Evolutionary conservation across 139 green algal species (phyloP).

Genomic region (Coelastrella sp.): DNA sequence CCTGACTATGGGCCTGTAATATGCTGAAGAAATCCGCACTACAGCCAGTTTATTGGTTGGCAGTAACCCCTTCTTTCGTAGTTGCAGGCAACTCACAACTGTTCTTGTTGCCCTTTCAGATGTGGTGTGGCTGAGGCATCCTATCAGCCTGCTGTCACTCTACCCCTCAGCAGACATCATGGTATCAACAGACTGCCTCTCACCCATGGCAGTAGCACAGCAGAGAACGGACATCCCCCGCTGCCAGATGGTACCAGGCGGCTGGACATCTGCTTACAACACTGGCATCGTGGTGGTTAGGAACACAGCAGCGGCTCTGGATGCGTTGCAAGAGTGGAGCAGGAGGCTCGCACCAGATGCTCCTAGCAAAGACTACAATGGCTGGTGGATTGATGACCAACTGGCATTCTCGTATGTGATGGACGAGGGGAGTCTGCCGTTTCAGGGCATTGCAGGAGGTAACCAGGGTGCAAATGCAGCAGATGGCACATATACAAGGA

Average conservation of each 20-base stretch:
- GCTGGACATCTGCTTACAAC: background rate
- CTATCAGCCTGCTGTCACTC: background rate
- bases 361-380: background rate
- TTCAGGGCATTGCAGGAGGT: background rate
- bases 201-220: background rate
- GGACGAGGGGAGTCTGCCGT: background rate
- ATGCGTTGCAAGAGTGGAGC: background rate
- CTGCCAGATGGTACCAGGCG: conserved; percentile 3
- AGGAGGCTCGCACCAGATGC: background rate
- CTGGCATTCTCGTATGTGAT: background rate
- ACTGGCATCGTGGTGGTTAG: conserved; percentile 7
- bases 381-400: conserved; percentile 25
- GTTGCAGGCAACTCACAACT: no score
- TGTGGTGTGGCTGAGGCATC: conserved; percentile 7
- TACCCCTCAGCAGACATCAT: background rate
- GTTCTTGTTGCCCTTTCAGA: no score
- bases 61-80: no score
- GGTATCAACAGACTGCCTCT: conserved; percentile 28
- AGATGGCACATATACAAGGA: no score
- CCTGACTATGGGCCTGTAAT: no score
- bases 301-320: conserved; percentile 1
- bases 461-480: background rate
- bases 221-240: background rate
- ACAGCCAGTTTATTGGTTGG: no score
- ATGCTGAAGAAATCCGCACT: no score